Evolutionary conservation across 2,329 filamentous ascomycete genomes (phyloP).

Genomic region (Bipolaris cookei): DNA sequence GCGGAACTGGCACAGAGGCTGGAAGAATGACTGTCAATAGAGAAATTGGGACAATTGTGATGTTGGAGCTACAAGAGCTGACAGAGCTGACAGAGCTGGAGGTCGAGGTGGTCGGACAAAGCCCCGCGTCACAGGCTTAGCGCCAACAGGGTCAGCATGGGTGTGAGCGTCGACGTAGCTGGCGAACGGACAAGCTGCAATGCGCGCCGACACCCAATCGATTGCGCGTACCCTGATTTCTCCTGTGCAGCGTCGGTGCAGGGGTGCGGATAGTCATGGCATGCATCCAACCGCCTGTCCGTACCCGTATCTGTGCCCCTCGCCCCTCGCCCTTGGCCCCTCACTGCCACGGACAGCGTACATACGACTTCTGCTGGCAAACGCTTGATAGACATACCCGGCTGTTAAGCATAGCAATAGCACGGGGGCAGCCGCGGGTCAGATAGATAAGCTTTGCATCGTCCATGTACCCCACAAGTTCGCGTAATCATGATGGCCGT

Average conservation of each 20-base stretch:
- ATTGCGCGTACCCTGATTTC: constrained; percentile 2
- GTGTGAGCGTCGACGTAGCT: background rate
- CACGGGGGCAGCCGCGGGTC: background rate
- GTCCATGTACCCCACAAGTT: background rate
- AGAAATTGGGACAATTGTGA: background rate
- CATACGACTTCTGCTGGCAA: background rate
- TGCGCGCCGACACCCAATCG: constrained; percentile 3
- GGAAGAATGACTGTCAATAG: background rate
- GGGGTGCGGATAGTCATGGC: background rate
- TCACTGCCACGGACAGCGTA: background rate
- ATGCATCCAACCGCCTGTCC: background rate
- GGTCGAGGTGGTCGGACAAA: constrained; percentile 9
- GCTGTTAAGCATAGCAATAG: background rate
- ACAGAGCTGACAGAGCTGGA: constrained; percentile 5
- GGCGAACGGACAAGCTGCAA: constrained; percentile 11
- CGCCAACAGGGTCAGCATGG: constrained; percentile 11
- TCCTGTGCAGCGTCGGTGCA: background rate
- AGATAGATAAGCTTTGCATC: background rate
- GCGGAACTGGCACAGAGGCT: constrained; percentile 24
- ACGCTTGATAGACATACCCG: no score
- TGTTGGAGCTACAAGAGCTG: constrained; percentile 7
- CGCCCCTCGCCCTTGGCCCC: constrained; percentile 1
- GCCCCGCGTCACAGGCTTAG: constrained; percentile 32
- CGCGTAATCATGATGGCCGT: constrained; percentile 4
- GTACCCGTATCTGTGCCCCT: background rate